A percentile compares a stretch with the other conserved stretches of the same genome.
phyloP scores from a whole-genome alignment of 2,329 filamentous ascomycete species.

The Cadophora malorum region DNA sequence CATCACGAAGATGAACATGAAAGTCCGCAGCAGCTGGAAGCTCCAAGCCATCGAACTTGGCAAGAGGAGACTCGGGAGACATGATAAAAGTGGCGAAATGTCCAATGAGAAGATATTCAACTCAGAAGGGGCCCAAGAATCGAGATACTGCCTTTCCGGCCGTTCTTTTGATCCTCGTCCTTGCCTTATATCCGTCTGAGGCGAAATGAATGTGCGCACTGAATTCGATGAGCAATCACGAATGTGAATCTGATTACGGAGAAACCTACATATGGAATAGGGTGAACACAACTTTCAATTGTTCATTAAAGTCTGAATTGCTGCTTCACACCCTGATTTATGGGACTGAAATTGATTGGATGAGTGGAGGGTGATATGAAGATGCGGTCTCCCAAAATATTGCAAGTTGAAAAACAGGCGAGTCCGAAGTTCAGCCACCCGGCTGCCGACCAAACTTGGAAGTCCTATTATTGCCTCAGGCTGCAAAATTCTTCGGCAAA shows the following conservation, averaged over 20 bases:
- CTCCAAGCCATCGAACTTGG: conserved; percentile 49
- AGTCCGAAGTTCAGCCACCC: no score
- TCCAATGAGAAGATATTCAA: not conserved
- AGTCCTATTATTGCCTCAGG: no score
- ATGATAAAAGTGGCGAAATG: not conserved
- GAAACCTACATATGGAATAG: not conserved
- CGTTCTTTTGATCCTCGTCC: not conserved
- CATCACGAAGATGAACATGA: conserved; percentile 61
- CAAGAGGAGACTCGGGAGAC: conserved; percentile 19
- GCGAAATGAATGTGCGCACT: not conserved
- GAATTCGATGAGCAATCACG: not conserved
- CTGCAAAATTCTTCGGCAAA: no score
- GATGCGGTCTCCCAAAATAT: not conserved
- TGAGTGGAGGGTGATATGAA: not conserved
- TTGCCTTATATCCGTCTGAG: no score
- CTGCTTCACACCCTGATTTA: no score
- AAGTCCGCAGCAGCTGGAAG: conserved; percentile 69
- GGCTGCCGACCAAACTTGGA: no score
- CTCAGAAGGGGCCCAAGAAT: not conserved
- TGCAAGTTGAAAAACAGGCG: not conserved
- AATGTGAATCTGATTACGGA: not conserved
- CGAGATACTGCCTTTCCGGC: not conserved
- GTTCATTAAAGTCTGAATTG: not conserved
- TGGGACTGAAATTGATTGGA: not conserved
- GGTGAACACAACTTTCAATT: not conserved